A percentile compares a stretch with the other conserved stretches of the same genome.
Evolutionary conservation across 176 grass and related monocot genomes (phyloP).

Genomic region (Melocanna baccifera): DNA sequence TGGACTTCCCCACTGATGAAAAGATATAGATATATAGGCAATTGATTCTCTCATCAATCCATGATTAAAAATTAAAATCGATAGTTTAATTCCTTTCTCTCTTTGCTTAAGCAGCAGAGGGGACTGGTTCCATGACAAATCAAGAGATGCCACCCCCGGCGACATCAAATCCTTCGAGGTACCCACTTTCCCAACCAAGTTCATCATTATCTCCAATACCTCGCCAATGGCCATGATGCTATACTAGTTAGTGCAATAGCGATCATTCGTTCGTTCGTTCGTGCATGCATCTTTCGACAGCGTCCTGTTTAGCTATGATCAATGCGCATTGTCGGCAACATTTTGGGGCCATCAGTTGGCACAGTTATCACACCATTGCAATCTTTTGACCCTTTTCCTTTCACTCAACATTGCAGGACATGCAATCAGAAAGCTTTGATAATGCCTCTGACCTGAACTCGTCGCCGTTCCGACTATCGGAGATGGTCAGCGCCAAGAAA

Average conservation of each 20-base stretch:
- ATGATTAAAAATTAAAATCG: conserved; percentile 21
- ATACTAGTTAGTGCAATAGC: conserved; percentile 44
- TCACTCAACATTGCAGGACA: conserved; percentile 46
- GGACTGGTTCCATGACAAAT: conserved; percentile 76
- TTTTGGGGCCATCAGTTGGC: conserved; percentile 4
- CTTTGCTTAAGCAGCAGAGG: conserved; percentile 49
- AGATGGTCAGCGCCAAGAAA: conserved; percentile 40
- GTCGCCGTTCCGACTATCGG: conserved; percentile 32
- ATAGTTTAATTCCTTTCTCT: conserved; percentile 32
- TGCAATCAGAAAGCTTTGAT: conserved; percentile 45
- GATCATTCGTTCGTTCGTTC: conserved; percentile 36
- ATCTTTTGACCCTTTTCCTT: background rate
- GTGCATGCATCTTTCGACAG: conserved; percentile 23
- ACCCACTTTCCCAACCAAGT: conserved; percentile 7
- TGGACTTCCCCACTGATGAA: conserved; percentile 64
- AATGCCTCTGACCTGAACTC: conserved; percentile 46
- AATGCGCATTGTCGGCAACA: conserved; percentile 40
- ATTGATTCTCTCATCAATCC: conserved; percentile 54
- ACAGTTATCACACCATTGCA: conserved; percentile 11
- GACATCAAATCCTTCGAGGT: conserved; percentile 77
- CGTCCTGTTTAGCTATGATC: conserved; percentile 14
- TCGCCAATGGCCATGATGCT: conserved; percentile 26
- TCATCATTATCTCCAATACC: conserved; percentile 66
- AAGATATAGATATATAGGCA: conserved; percentile 51
- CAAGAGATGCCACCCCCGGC: conserved; percentile 60